A percentile compares a stretch with the other conserved stretches of the same genome.
Conservation (phyloP, 495 filamentous ascomycete genomes). For the Talaromyces thailandensis region DNA sequence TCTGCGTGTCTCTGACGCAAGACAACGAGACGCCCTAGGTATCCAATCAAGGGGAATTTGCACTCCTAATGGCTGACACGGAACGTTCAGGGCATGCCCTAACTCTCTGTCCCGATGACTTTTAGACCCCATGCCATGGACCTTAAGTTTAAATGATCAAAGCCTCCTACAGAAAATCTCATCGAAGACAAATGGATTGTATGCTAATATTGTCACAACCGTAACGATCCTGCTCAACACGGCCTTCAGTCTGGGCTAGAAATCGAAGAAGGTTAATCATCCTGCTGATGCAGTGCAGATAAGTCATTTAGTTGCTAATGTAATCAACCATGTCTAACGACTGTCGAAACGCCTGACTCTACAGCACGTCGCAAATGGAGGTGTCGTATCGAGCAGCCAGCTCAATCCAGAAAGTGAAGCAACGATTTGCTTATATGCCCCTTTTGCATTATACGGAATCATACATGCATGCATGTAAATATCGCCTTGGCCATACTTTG, state of each 20-base stretch:
- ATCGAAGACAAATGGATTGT: neutral
- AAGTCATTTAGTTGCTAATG: neutral
- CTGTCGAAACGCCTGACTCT: neutral
- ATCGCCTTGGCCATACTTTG: neutral
- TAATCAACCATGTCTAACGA: neutral
- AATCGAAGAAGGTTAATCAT: neutral
- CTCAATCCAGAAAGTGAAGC: neutral
- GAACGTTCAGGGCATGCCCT: neutral
- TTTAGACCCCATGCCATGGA: neutral
- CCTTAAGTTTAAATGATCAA: neutral
- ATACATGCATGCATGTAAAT: neutral
- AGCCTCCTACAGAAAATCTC: neutral
- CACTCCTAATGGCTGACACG: neutral
- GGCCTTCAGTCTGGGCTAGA: neutral
- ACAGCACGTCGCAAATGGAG: neutral
- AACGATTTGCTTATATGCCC: neutral
- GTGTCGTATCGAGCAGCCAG: neutral
- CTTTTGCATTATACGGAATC: too few relatives aligned
- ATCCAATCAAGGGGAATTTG: neutral
- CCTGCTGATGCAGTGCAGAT: neutral
- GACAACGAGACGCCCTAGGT: neutral
- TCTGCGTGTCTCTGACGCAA: neutral
- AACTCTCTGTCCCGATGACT: neutral
- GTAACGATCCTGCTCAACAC: neutral
- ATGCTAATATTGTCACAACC: neutral